These are phyloP conservation scores for Amanita polypyramis DNA, from an alignment of 768 basidiomycete species.

Conservation along the genomic window DNA sequence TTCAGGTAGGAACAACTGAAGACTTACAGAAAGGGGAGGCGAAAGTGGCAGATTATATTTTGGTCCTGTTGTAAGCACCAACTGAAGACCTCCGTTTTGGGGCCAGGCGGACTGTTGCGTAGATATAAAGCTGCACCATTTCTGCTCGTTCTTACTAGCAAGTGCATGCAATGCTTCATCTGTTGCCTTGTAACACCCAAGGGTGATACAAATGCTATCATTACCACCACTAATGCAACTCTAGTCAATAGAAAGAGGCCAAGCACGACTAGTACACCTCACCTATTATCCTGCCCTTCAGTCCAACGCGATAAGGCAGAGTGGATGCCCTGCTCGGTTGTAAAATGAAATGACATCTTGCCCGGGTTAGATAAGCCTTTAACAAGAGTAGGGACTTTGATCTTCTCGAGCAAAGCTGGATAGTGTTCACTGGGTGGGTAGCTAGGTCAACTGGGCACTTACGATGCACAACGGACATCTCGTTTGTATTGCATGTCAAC, in stretches of 20 bases:
- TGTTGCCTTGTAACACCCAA: slow-evolving; percentile 6
- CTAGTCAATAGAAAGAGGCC: too few species aligned
- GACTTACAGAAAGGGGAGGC: slow-evolving; percentile 4
- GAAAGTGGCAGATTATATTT: neutral
- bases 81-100: neutral
- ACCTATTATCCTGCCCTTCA: neutral
- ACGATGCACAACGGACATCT: neutral
- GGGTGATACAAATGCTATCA: neutral
- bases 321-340: neutral
- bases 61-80: neutral
- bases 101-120: slow-evolving; percentile 2
- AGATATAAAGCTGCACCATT: slow-evolving; percentile 1
- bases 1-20: neutral
- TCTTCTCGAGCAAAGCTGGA: neutral
- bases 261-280: neutral
- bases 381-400: slow-evolving; percentile 4
- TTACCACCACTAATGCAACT: neutral
- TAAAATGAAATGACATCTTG: neutral
- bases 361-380: slow-evolving; percentile 2
- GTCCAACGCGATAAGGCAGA: slow-evolving; percentile 4
- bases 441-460: neutral
- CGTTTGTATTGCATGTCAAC: neutral
- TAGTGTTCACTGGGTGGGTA: neutral
- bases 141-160: neutral
- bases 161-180: neutral